Evolutionary conservation across 352 stramenopile species (phyloP).

Genomic region (Thraustochytrium striatum): DNA sequence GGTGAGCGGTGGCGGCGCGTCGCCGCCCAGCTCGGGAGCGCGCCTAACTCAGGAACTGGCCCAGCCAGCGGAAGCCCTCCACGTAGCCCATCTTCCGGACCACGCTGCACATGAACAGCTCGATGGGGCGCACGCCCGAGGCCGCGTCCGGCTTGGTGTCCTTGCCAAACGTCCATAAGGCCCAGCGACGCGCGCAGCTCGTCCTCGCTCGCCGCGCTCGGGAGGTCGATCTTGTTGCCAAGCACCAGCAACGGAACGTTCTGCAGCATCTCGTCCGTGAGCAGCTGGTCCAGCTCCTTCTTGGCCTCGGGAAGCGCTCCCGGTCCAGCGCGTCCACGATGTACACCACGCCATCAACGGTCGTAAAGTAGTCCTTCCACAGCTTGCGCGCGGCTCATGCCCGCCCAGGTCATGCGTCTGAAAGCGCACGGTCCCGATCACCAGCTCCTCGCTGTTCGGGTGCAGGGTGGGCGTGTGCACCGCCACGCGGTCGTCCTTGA

Average conservation of each 20-base stretch:
- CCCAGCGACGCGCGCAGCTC: constrained; percentile 89
- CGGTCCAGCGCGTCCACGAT: constrained; percentile 97
- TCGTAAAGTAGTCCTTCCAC: constrained; percentile 99
- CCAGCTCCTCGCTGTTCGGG: constrained; percentile 75
- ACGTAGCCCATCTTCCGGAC: constrained; percentile 47
- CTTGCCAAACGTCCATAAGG: constrained; percentile 97
- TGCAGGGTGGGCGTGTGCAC: constrained; percentile 93
- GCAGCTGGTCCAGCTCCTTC: constrained; percentile 91
- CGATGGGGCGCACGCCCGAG: constrained; percentile 75
- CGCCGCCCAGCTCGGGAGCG: too few species aligned
- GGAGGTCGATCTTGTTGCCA: constrained; percentile 99
- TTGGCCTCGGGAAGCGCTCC: constrained; percentile 98
- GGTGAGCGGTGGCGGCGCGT: too few species aligned
- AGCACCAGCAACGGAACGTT: constrained; percentile 98
- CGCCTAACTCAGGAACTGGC: constrained; percentile 48
- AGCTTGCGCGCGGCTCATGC: constrained; percentile 94
- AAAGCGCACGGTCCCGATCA: constrained; percentile 94
- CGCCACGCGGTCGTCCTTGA: constrained; percentile 96
- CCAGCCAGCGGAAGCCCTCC: constrained; percentile 49
- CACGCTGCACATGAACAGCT: constrained; percentile 99
- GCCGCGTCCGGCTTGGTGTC: constrained; percentile 61
- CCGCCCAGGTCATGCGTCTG: constrained; percentile 98
- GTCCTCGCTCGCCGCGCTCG: constrained; percentile 91
- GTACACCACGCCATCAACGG: constrained; percentile 96
- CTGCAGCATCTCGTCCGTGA: constrained; percentile 93